Conservation (phyloP, 2,329 filamentous ascomycete species). For the Fusarium staphyleae region DNA sequence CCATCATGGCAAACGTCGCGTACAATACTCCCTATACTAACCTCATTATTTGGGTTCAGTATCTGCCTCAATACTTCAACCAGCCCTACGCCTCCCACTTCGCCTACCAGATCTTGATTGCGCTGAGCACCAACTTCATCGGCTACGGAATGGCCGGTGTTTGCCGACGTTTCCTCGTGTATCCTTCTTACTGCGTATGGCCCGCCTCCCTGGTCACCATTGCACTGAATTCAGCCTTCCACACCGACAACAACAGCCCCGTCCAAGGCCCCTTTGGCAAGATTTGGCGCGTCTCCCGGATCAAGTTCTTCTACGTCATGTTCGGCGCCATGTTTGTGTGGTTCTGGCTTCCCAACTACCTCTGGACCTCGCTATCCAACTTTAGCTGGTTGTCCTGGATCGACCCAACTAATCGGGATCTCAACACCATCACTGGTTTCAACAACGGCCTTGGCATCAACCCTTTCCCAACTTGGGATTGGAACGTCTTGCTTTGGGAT, state of each 20-base stretch:
- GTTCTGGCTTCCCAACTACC: conserved; percentile 65
- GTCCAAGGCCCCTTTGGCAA: conserved; percentile 53
- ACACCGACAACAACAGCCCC: conserved; percentile 52
- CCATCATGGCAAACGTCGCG: conserved; percentile 68
- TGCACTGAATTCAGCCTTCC: conserved; percentile 61
- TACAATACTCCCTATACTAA: conserved; percentile 62
- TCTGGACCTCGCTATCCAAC: conserved; percentile 59
- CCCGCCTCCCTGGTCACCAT: conserved; percentile 63
- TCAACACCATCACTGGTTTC: conserved; percentile 54
- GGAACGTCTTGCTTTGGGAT: conserved; percentile 55
- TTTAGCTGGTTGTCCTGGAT: conserved; percentile 68
- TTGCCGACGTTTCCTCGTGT: conserved; percentile 61
- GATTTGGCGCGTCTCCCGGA: conserved; percentile 56
- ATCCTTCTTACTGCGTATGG: conserved; percentile 64
- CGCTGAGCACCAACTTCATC: conserved; percentile 63
- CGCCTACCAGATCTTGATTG: conserved; percentile 63
- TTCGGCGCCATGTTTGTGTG: conserved; percentile 63
- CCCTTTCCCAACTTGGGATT: conserved; percentile 56
- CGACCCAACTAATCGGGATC: conserved; percentile 52
- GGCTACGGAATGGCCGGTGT: conserved; percentile 67
- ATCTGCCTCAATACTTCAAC: conserved; percentile 60
- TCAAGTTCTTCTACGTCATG: conserved; percentile 59
- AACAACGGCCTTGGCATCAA: conserved; percentile 56
- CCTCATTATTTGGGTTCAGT: conserved; percentile 63
- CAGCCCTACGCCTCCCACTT: conserved; percentile 60